Evolutionary conservation across 78 protist genomes (phyloP), one percentile per base, ranked within the genome.

Genomic region (Dictyostelium citrinum): DNA sequence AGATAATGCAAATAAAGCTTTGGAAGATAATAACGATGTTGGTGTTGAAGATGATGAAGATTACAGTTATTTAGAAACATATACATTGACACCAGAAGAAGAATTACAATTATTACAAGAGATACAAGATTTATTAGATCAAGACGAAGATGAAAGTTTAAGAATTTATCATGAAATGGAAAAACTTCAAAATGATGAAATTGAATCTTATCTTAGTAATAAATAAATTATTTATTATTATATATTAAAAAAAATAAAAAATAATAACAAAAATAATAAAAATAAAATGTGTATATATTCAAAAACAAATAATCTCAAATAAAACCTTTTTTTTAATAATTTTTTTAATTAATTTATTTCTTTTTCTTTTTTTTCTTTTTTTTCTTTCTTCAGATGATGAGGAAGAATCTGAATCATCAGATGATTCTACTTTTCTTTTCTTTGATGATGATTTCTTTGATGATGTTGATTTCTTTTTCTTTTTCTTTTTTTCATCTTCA

Each of bases 291-390:
- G 2, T 41, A 37, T 72, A 33, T 37, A 10, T 35, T 29, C 7
- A 20, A 29, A 78, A 49, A 77, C 43, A 37, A 1, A 35, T 4
- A n/a, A n/a, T n/a, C n/a, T n/a, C 41, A 20, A 27, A 77, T 7
- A 24, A 27, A 11, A 39, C 43, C 3, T 37, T 37, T 37, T 37
- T 37, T 37, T 37, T 37, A 37, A 3, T 37, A 33, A 10, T 49
- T 79, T 79, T 51, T 31, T 35, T 31, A n/a, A 16, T 80, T 46
- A 12, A 10, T 29, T 77, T 55, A 27, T 84, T 58, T 17, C 64
- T 51, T 51, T 71, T 75, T 84, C 77, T 83, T 61, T 72, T 83
- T 45, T 14, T 37, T 84, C 33, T 84, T 74, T n/a, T 68, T 70
- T 35, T 39, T n/a, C 43, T 51, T 7, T 61, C 61, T 45, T 81